Evolutionary conservation across 192 early-diverging fungal genomes (phyloP).

Genomic region (Coemansia sp.): DNA sequence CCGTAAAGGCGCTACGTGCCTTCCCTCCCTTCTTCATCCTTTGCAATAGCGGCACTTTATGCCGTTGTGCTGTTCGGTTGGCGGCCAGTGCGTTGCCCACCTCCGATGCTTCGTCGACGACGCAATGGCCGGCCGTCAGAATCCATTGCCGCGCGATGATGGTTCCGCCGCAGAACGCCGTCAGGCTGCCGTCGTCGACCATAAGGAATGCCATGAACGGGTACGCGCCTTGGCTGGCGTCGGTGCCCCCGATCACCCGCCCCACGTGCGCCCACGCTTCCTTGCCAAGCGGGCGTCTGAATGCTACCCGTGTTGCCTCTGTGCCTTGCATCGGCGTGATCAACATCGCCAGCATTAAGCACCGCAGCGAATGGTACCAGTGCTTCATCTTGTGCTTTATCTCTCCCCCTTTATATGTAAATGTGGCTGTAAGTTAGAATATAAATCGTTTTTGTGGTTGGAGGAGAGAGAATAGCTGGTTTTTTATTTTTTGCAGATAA

Average conservation of each 20-base stretch:
- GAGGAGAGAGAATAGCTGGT: too few relatives aligned
- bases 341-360: neutral
- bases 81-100: neutral
- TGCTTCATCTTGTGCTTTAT: too few relatives aligned
- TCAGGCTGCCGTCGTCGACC: conserved; percentile 38
- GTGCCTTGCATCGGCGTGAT: neutral
- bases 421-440: too few relatives aligned
- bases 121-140: conserved; percentile 57
- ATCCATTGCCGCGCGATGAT: conserved; percentile 50
- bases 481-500: too few relatives aligned
- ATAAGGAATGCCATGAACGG: conserved; percentile 53
- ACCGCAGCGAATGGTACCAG: neutral
- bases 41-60: too few relatives aligned
- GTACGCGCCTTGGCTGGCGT: conserved; percentile 24
- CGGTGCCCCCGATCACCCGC: conserved; percentile 54
- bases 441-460: too few relatives aligned
- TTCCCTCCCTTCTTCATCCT: neutral
- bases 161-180: conserved; percentile 51
- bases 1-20: neutral
- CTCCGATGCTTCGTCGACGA: conserved; percentile 16
- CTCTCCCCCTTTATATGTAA: too few relatives aligned
- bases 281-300: conserved; percentile 4
- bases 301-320: conserved; percentile 4
- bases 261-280: conserved; percentile 21
- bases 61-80: too few relatives aligned